Percentiles rank a stretch among this genome's conserved stretches.
These are phyloP conservation scores for Chamaecyparis obtusa DNA, from an alignment of 75 land plant genomes.

Conservation along the genomic window DNA sequence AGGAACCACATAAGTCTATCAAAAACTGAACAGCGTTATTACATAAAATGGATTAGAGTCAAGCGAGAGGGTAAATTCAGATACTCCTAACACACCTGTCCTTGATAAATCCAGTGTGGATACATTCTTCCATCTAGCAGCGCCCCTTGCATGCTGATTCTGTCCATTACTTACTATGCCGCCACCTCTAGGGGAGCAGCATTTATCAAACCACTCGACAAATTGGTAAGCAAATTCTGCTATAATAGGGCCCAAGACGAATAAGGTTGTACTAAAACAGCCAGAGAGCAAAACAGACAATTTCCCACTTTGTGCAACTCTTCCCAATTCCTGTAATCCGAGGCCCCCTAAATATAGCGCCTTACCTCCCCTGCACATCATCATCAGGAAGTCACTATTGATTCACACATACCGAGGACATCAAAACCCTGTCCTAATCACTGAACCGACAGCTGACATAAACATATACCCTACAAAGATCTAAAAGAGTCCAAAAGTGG, in stretches of 20 bases:
- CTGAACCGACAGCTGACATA: slow-evolving; percentile 5
- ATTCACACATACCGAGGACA: not conserved
- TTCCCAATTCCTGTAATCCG: not conserved
- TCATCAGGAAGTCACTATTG: not conserved
- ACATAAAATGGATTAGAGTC: not conserved
- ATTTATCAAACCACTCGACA: not conserved
- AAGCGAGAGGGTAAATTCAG: not conserved
- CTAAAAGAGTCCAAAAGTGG: slow-evolving; percentile 10
- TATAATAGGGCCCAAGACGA: not conserved
- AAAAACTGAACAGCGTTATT: not conserved
- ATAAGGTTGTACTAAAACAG: not conserved
- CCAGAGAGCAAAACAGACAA: slow-evolving; percentile 4
- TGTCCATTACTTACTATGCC: not conserved
- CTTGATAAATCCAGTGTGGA: not conserved
- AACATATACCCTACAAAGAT: slow-evolving; percentile 12
- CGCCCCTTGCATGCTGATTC: not conserved
- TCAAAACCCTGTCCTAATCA: not conserved
- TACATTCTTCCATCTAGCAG: not conserved
- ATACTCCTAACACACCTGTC: slow-evolving; percentile 4
- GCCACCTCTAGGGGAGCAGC: not conserved
- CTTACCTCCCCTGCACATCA: not conserved
- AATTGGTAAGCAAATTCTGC: not conserved
- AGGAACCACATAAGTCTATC: not conserved
- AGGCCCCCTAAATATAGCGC: not conserved
- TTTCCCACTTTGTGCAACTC: not conserved